Conservation (phyloP, 768 basidiomycete species). For the Suillus paluster region DNA sequence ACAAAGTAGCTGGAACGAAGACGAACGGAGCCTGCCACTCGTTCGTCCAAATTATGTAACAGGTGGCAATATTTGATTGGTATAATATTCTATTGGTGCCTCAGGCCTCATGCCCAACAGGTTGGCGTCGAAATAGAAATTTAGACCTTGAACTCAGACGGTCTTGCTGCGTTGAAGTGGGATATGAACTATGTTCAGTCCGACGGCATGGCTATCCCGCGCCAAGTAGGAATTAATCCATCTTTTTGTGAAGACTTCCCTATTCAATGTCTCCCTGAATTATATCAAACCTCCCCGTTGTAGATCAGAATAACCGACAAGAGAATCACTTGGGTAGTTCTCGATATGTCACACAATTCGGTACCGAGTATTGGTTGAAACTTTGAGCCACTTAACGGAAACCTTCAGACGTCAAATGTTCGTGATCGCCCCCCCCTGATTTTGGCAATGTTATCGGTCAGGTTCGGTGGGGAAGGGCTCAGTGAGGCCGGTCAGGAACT, state of each 20-base stretch:
- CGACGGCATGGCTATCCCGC: slow-evolving; percentile 5
- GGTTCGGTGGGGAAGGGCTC: neutral
- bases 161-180: neutral
- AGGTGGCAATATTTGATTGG: no score
- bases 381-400: neutral
- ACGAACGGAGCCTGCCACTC: neutral
- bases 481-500: neutral
- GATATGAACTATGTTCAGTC: neutral
- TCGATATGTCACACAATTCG: neutral
- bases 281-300: neutral
- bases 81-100: neutral
- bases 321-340: no score
- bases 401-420: neutral
- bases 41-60: neutral
- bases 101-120: neutral
- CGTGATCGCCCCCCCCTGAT: neutral
- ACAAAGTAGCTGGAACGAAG: neutral
- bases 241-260: neutral
- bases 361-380: neutral
- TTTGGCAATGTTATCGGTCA: neutral
- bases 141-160: neutral
- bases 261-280: neutral
- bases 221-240: neutral
- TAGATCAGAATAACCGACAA: slow-evolving; percentile 3
- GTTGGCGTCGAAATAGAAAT: neutral